Conservation (phyloP, 2,329 filamentous ascomycete genomes). For the Exophiala bonariae region DNA sequence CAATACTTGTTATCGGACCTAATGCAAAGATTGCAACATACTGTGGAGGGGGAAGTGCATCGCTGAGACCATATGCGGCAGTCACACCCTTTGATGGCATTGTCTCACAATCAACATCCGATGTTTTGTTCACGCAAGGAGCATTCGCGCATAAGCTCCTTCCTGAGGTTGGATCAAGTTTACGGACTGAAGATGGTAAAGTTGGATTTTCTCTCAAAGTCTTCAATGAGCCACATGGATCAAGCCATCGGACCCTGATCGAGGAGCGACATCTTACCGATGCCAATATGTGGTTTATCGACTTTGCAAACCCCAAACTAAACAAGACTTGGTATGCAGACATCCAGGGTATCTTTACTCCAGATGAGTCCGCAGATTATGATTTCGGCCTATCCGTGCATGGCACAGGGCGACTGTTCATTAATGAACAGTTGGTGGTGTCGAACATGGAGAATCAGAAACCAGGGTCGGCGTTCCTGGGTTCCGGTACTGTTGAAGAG, state of each 20-base stretch:
- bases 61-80: slow-evolving; percentile 45
- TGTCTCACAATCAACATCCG: background rate
- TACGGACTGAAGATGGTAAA: background rate
- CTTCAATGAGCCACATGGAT: slow-evolving; percentile 58
- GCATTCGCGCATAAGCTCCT: slow-evolving; percentile 36
- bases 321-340: slow-evolving; percentile 50
- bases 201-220: slow-evolving; percentile 32
- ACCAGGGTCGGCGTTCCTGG: slow-evolving; percentile 54
- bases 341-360: slow-evolving; percentile 60
- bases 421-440: slow-evolving; percentile 62
- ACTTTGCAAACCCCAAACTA: slow-evolving; percentile 48
- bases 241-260: slow-evolving; percentile 48
- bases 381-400: slow-evolving; percentile 65
- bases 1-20: slow-evolving; percentile 53
- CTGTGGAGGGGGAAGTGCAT: slow-evolving; percentile 65
- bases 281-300: slow-evolving; percentile 51
- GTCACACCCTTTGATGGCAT: slow-evolving; percentile 46
- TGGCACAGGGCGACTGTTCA: slow-evolving; percentile 62
- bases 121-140: slow-evolving; percentile 16
- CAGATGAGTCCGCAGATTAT: slow-evolving; percentile 60
- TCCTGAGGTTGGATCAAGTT: slow-evolving; percentile 17
- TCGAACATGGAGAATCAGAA: slow-evolving; percentile 65
- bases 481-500: slow-evolving; percentile 46
- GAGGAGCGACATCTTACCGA: slow-evolving; percentile 48
- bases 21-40: slow-evolving; percentile 48